Base-by-base conservation (phyloP, 1,139 yeast genomes). In the Ogataea hybrid region DNA sequence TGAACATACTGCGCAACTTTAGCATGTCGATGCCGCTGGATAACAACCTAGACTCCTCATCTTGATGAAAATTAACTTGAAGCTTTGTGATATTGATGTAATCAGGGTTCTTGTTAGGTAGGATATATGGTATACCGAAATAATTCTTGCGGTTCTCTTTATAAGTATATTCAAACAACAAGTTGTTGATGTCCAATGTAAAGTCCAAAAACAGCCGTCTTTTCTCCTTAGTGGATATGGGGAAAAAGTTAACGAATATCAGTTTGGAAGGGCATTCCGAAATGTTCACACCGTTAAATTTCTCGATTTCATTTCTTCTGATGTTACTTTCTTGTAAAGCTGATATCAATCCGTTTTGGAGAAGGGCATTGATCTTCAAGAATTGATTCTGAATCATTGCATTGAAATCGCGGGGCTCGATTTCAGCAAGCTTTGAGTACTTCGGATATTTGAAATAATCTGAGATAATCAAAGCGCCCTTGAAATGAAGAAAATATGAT, bases 381-480 rank as follows among this genome's bases (percentile, higher is more conserved):
- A 58, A 56, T 34, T 56, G 54, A 3, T 45, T 43, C 8, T 54
- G 53, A 11, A 53, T 40, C n/a, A 58, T 48, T 20, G 56, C 49
- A 21, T 46, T 28, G 35, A 57, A 49, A 37, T 61, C 65, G 15
- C 44, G 46, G 5, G 46, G 32, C 32, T 49, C 51, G 4, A 59
- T 31, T 21, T 62, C 62, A 8, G 52, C 52, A 21, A 62, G 35
- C 7, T 35, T 45, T 9, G 46, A 44, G 12, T 58, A 54, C 38
- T 58, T 62, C 9, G 67, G 65, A 28, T 59, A 51, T 22, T 55
- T 56, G 37, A 56, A 50, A 44, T 58, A 61, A 35, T 60, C 63
- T 1, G 66, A 65, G 8, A 59, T 50, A 8, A 58, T 43, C 9
- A 63, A 32, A 15, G 58, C 58, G 7, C 61, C 61, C 39, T 52